Evolutionary conservation across 2,329 filamentous ascomycete genomes (phyloP), one percentile per base, ranked within the genome.

Genomic region (Exophiala mesophila): DNA sequence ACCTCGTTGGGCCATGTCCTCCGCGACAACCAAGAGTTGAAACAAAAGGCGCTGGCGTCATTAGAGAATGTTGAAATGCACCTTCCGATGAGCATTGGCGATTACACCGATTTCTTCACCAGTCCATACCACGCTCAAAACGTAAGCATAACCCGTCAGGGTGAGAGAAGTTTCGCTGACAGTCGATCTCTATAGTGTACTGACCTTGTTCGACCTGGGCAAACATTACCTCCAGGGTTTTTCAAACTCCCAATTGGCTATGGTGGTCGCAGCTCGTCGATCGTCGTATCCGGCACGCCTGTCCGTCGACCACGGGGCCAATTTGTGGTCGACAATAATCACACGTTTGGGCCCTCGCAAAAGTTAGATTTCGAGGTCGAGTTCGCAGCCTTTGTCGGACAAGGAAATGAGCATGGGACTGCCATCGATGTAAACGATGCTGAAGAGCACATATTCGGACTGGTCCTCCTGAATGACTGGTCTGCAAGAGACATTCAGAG

Each of bases 401-500:
- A 1, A 87, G 83, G 55, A 61, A 71, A 2, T 68, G 85, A 55
- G 84, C 85, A 65, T 74, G 39, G 73, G 39, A 42, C 15, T 29
- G 78, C 0, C n/a, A 71, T 90, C 17, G 62, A 69, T 1, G 73
- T 89, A 16, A 64, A 68, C 2, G 65, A 81, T 28, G 85, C 85
- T 0, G 77, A 82, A 36, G 74, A 85, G 16, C 73, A 80, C 55
- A 72, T 92, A 19, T 90, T 90, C 57, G 86, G 86, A 7, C 72
- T 86, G 15, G 85, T 90, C 0, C 64, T 92, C 39, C 76, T 92
- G 72, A 92, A 92, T 55, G 86, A 92, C 63, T 92, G 86, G 86
- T 45, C 41, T 4, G 41, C 41, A 8, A 40, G 44, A 15, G 44
- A 47, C 24, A 15, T 47, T 3, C 41, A 47, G 16, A 17, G 30